Percentiles rank a stretch among this genome's conserved stretches.
Conservation (phyloP, 306 rosid species). For the Vigna unguiculata region DNA sequence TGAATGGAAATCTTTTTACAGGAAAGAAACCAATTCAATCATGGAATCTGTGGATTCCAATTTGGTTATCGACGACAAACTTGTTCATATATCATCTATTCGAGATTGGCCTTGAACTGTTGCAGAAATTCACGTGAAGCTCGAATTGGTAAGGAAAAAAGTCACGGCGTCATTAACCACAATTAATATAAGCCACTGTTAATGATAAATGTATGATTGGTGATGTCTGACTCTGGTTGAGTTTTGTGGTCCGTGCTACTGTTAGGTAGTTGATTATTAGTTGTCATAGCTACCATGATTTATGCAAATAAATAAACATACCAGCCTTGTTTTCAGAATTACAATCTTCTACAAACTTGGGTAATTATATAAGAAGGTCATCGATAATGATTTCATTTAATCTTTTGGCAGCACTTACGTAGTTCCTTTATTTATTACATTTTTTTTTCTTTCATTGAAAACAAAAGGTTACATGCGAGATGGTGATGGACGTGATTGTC, state of each 20-base stretch:
- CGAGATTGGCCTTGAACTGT: not conserved
- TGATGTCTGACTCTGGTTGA: no score
- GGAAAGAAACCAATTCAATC: not conserved
- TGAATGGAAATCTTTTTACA: not conserved
- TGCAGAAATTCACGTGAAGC: not conserved
- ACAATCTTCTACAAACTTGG: not conserved
- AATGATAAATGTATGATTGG: not conserved
- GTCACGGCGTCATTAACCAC: no score
- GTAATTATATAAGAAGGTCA: not conserved
- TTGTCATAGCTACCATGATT: slow-evolving; percentile 41
- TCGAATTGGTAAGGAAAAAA: not conserved
- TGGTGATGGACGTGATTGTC: not conserved
- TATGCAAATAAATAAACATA: not conserved
- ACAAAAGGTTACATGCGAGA: not conserved
- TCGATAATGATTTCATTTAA: not conserved
- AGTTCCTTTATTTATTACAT: not conserved
- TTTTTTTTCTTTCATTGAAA: not conserved
- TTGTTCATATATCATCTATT: not conserved
- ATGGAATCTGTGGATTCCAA: not conserved
- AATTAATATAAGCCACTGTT: not conserved
- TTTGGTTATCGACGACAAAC: not conserved
- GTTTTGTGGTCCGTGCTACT: slow-evolving; percentile 31
- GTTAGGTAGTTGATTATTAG: slow-evolving; percentile 42
- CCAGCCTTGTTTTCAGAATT: not conserved
- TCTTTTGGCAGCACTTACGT: not conserved